A percentile compares a stretch with the other conserved stretches of the same genome.
Evolutionary conservation across 2,329 filamentous ascomycete genomes (phyloP).

Genomic region (Fusarium incarnatum): DNA sequence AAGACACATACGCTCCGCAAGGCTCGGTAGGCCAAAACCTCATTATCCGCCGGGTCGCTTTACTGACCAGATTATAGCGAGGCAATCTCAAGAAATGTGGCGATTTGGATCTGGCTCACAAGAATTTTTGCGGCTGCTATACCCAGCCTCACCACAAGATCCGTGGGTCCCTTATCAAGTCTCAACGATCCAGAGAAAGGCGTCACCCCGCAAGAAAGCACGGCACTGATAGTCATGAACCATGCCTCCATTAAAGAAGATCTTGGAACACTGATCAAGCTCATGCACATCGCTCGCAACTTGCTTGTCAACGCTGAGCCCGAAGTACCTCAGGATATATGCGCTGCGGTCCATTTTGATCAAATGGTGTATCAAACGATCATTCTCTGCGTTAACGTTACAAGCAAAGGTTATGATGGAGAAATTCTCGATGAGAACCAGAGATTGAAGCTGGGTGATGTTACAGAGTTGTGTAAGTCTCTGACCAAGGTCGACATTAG

Average conservation of each 20-base stretch:
- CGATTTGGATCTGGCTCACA: constrained; percentile 74
- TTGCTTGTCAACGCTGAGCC: constrained; percentile 73
- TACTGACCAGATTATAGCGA: constrained; percentile 58
- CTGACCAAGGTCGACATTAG: neutral
- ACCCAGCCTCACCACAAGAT: constrained; percentile 69
- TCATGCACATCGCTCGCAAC: constrained; percentile 75
- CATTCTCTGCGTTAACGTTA: constrained; percentile 73
- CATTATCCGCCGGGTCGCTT: neutral
- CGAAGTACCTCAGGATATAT: constrained; percentile 74
- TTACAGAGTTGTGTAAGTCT: constrained; percentile 72
- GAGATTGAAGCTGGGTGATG: constrained; percentile 68
- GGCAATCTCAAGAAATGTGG: constrained; percentile 70
- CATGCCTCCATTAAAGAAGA: constrained; percentile 71
- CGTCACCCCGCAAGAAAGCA: constrained; percentile 71
- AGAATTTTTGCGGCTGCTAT: constrained; percentile 71
- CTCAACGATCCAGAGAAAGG: constrained; percentile 66
- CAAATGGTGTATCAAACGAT: constrained; percentile 75
- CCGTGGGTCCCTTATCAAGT: constrained; percentile 66
- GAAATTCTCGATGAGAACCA: constrained; percentile 70
- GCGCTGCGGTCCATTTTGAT: constrained; percentile 72
- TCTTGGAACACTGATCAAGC: constrained; percentile 71
- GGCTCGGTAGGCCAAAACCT: constrained; percentile 61
- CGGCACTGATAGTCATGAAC: constrained; percentile 71
- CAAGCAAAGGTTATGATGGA: constrained; percentile 74
- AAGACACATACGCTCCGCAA: constrained; percentile 72